These are phyloP conservation scores for Vigna radiata DNA, from an alignment of 306 rosid species.

Conservation along the genomic window DNA sequence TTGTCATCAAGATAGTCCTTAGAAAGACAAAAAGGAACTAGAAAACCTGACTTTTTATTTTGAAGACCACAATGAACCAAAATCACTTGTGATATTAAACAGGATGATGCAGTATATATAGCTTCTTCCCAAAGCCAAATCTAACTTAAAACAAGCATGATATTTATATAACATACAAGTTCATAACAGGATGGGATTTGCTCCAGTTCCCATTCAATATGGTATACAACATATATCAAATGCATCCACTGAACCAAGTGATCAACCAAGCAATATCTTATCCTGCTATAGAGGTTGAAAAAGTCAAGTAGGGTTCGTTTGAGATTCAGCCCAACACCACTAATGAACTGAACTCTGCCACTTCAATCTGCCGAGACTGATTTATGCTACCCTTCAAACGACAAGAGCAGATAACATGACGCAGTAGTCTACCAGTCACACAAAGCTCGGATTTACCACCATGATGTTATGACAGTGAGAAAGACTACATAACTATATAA, in stretches of 20 bases:
- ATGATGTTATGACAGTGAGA: slow-evolving; percentile 54
- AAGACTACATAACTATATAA: slow-evolving; percentile 57
- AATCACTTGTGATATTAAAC: not conserved
- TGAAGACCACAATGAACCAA: too few species aligned
- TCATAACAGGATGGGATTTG: slow-evolving; percentile 55
- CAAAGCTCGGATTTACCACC: slow-evolving; percentile 57
- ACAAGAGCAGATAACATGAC: slow-evolving; percentile 30
- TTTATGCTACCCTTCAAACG: slow-evolving; percentile 38
- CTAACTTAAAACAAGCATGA: slow-evolving; percentile 45
- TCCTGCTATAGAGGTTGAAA: slow-evolving; percentile 47
- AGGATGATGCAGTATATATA: slow-evolving; percentile 1
- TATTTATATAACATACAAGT: slow-evolving; percentile 62
- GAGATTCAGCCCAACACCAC: slow-evolving; percentile 54
- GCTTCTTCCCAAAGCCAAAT: slow-evolving; percentile 11
- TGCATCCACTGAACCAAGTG: slow-evolving; percentile 53
- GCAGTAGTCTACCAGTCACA: slow-evolving; percentile 37
- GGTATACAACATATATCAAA: slow-evolving; percentile 50
- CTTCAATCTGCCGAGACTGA: slow-evolving; percentile 50
- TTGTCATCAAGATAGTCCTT: too few species aligned
- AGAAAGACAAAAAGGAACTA: not conserved
- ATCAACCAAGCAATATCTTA: slow-evolving; percentile 53
- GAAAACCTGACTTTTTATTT: not conserved
- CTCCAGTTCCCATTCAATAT: slow-evolving; percentile 55
- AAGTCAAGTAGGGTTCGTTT: slow-evolving; percentile 50
- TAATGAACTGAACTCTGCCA: slow-evolving; percentile 46